phyloP scores from a whole-genome alignment of 495 filamentous ascomycete species.

The Choiromyces venosus region DNA sequence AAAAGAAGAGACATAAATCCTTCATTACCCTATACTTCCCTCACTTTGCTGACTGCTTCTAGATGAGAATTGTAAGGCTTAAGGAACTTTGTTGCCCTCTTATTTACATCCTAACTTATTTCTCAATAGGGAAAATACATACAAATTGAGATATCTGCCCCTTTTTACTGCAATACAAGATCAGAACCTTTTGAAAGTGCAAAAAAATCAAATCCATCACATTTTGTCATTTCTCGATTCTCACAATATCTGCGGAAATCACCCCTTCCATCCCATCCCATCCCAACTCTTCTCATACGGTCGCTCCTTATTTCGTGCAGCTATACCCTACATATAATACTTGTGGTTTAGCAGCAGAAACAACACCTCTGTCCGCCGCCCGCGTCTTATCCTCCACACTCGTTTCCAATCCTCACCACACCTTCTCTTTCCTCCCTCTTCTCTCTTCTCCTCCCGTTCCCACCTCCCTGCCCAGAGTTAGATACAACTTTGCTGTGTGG shows the following conservation, averaged over 20 bases:
- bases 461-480: conserved; percentile 15
- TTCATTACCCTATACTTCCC: not conserved
- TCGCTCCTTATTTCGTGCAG: not conserved
- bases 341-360: not conserved
- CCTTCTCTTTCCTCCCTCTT: not conserved
- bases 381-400: not conserved
- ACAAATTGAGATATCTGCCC: not conserved
- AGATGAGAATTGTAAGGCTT: not conserved
- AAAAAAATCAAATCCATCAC: not conserved
- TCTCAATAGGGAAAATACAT: not conserved
- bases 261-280: not conserved
- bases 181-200: not conserved
- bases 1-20: not conserved
- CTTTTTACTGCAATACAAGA: not conserved
- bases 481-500: not conserved
- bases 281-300: not conserved
- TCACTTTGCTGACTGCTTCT: not conserved
- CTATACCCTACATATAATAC: not conserved
- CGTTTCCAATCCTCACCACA: not conserved
- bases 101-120: not conserved
- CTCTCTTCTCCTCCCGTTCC: not conserved
- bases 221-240: not conserved
- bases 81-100: not conserved
- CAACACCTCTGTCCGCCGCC: not conserved
- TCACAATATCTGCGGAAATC: not conserved